Base-by-base conservation (phyloP, 2,329 filamentous ascomycete species). In the Colletotrichum neosansevieriae region DNA sequence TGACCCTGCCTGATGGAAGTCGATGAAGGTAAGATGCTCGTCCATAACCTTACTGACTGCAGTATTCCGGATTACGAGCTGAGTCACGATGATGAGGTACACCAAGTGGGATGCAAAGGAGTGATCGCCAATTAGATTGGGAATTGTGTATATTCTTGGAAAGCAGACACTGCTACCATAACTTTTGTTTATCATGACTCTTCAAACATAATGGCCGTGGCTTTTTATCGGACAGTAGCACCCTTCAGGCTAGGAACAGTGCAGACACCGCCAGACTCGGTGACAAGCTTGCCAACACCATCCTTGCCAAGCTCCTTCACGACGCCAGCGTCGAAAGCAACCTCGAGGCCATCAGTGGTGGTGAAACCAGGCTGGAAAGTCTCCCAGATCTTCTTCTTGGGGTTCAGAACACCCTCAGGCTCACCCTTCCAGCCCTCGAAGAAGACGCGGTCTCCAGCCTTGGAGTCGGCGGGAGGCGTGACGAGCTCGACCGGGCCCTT, bases 311-410 rank as follows among this genome's bases (percentile, higher is more conserved):
- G 83, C 80, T 91, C 89, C 80, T 93, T 91, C 40, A 97, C 93
- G 51, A 85, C 89, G 50, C 82, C 86, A 3, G 92, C 92, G 75
- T 98, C 92, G 77, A 98, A 99, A 0, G 87, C 94, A 40, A 97
- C 95, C 81, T 94, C 92, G 58, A 95, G 85, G 53, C 80, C 81
- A 7, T 91, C 91, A 1, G 92, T 97, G 7, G 95, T 99, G 34
- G 93, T 97, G 83, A 98, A 98, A 0, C 95, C 96, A 1, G 94
- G 94, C 86, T 98, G 95, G 82, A 97, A 93, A 10, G 88, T 93
- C 86, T 99, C 96, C 94, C 95, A 98, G 70, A 98, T 85, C 90
- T 98, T 98, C 90, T 98, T 99, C 91, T 99, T 99, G 67, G 96
- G 96, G 86, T 98, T 99, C 66, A 99, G 87, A 58, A 95, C 89